These are phyloP conservation scores for Podaxis sp. DNA, from an alignment of 768 basidiomycete genomes.

Conservation along the genomic window DNA sequence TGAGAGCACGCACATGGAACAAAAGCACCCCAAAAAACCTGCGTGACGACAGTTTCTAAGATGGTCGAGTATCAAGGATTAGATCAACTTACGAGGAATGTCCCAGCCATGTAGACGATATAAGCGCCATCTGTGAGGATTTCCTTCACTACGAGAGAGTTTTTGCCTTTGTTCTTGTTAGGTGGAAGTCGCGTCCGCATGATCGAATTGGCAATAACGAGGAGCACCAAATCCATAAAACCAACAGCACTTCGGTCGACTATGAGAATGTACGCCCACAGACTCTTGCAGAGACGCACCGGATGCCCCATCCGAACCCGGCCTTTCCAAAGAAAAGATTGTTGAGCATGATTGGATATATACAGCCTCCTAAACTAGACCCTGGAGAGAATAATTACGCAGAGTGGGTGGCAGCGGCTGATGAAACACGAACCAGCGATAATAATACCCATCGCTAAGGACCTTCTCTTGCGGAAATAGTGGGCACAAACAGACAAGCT, in stretches of 20 bases:
- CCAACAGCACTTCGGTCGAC: conserved; percentile 37
- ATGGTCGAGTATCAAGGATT: not conserved
- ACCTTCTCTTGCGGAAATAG: conserved; percentile 47
- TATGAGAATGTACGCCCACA: conserved; percentile 2
- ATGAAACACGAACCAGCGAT: conserved; percentile 38
- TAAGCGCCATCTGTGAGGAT: conserved; percentile 43
- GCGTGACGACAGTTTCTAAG: conserved; percentile 5
- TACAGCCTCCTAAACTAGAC: conserved; percentile 47
- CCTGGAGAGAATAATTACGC: conserved; percentile 25
- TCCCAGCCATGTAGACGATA: conserved; percentile 41
- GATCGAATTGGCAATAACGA: conserved; percentile 42
- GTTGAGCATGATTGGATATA: conserved; percentile 55
- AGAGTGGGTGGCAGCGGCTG: not conserved
- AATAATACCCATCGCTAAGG: conserved; percentile 56
- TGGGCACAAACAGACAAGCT: conserved; percentile 53
- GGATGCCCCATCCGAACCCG: conserved; percentile 44
- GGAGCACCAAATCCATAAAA: conserved; percentile 44
- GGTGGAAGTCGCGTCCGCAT: conserved; percentile 43
- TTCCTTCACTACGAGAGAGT: conserved; percentile 28
- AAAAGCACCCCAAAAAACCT: conserved; percentile 51
- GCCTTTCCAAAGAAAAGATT: conserved; percentile 35
- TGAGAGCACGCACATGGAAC: conserved; percentile 42
- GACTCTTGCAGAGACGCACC: conserved; percentile 29
- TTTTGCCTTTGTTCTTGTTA: conserved; percentile 23
- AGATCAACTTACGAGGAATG: conserved; percentile 31